Conservation (phyloP, 2,329 filamentous ascomycete genomes). For the Alternaria sp. region DNA sequence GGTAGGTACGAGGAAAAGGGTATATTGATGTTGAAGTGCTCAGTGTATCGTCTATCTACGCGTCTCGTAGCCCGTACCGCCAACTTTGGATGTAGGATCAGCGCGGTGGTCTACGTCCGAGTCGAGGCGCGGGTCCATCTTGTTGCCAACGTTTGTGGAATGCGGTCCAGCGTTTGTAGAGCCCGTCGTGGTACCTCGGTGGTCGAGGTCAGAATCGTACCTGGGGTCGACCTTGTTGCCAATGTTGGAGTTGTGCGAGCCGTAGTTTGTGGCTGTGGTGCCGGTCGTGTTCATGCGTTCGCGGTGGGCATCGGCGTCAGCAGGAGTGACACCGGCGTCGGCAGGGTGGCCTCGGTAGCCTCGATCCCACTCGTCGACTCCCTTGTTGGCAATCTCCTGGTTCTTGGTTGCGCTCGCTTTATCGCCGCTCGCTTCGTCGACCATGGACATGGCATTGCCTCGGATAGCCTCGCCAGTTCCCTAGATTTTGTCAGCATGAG, state of each 20-base stretch:
- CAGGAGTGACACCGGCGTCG: conserved; percentile 38
- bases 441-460: conserved; percentile 46
- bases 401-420: conserved; percentile 37
- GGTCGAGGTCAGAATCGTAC: conserved; percentile 36
- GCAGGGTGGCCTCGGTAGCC: conserved; percentile 41
- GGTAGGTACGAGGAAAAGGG: conserved; percentile 8
- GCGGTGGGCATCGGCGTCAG: conserved; percentile 31
- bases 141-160: conserved; percentile 37
- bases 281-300: conserved; percentile 28
- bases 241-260: conserved; percentile 40
- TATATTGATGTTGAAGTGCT: conserved; percentile 21
- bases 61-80: conserved; percentile 18
- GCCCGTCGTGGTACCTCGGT: conserved; percentile 22
- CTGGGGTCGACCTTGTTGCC: conserved; percentile 43
- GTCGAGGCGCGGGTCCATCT: conserved; percentile 44
- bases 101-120: conserved; percentile 28
- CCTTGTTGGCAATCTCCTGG: conserved; percentile 40
- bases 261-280: conserved; percentile 38
- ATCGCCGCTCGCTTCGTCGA: conserved; percentile 44
- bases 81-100: conserved; percentile 19
- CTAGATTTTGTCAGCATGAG: conserved; percentile 25
- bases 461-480: conserved; percentile 49
- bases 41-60: conserved; percentile 21
- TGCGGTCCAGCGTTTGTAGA: conserved; percentile 40
- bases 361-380: conserved; percentile 44